phyloP scores from a whole-genome alignment of 768 basidiomycete species.

The Mycena amicta region DNA sequence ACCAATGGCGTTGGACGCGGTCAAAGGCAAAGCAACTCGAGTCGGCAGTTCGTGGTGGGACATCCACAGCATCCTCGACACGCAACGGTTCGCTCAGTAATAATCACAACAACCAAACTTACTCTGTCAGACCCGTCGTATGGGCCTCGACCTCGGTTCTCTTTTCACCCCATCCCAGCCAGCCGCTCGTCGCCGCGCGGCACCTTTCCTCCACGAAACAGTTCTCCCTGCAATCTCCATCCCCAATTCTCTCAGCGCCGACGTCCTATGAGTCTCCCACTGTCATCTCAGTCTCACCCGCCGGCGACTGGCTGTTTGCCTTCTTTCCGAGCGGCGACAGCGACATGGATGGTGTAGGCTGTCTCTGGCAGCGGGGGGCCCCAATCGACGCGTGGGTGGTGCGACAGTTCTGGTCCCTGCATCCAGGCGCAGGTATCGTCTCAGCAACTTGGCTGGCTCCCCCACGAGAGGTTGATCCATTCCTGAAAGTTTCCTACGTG shows the following conservation, averaged over 20 bases:
- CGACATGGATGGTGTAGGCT: conserved; percentile 54
- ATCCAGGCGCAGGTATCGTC: conserved; percentile 58
- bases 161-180: conserved; percentile 66
- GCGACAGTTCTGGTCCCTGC: conserved; percentile 57
- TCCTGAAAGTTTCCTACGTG: neutral
- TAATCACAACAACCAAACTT: neutral
- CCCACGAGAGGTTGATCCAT: conserved; percentile 57
- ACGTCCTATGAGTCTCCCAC: conserved; percentile 61
- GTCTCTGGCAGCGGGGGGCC: conserved; percentile 63
- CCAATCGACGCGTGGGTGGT: conserved; percentile 66
- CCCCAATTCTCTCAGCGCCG: conserved; percentile 47
- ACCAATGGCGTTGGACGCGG: conserved; percentile 2
- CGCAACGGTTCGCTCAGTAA: conserved; percentile 40
- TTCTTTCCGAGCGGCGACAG: conserved; percentile 65
- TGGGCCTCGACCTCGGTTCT: conserved; percentile 75
- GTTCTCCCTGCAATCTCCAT: conserved; percentile 59
- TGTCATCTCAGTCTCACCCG: conserved; percentile 60
- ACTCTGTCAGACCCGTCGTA: conserved; percentile 55
- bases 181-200: conserved; percentile 60
- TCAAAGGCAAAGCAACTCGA: conserved; percentile 59
- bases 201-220: conserved; percentile 73
- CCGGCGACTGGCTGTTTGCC: conserved; percentile 69
- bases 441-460: conserved; percentile 62
- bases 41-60: conserved; percentile 85
- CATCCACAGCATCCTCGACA: conserved; percentile 55